phyloP scores from a whole-genome alignment of 805 yeast species.

The Saccharomycodes ludwigii region DNA sequence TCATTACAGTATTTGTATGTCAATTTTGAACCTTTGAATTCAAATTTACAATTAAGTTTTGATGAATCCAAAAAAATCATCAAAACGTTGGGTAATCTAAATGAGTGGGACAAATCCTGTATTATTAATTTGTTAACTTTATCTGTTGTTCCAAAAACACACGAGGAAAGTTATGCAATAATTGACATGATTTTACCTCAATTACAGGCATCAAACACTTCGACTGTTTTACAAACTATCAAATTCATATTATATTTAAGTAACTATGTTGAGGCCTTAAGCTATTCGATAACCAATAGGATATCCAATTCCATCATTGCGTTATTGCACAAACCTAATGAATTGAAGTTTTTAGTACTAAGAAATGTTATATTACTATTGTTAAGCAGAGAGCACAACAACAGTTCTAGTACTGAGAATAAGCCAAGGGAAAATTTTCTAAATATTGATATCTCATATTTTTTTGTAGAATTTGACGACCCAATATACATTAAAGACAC shows the following conservation, averaged over 20 bases:
- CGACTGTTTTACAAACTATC: slow-evolving; percentile 69
- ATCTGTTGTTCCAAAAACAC: slow-evolving; percentile 56
- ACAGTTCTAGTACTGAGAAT: no score
- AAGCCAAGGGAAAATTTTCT: slow-evolving; percentile 40
- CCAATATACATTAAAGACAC: slow-evolving; percentile 84
- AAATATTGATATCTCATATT: slow-evolving; percentile 56
- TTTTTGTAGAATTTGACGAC: slow-evolving; percentile 75
- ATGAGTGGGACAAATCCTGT: slow-evolving; percentile 66
- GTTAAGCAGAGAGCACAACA: slow-evolving; percentile 39
- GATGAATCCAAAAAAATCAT: no score
- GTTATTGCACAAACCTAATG: slow-evolving; percentile 62
- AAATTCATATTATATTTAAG: slow-evolving; percentile 59
- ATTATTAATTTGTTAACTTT: slow-evolving; percentile 48
- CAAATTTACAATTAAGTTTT: slow-evolving; percentile 15
- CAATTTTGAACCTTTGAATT: no score
- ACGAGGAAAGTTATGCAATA: slow-evolving; percentile 52
- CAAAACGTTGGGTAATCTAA: no score
- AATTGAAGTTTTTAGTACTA: slow-evolving; percentile 69
- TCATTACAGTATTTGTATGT: no score
- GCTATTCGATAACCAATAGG: slow-evolving; percentile 43
- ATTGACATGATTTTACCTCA: slow-evolving; percentile 58
- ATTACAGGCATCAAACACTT: slow-evolving; percentile 67
- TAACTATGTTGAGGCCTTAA: slow-evolving; percentile 53
- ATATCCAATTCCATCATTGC: slow-evolving; percentile 60
- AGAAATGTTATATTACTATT: slow-evolving; percentile 70